phyloP scores from a whole-genome alignment of 1,284 basidiomycete species.

The Cryptococcus amylolentus region DNA sequence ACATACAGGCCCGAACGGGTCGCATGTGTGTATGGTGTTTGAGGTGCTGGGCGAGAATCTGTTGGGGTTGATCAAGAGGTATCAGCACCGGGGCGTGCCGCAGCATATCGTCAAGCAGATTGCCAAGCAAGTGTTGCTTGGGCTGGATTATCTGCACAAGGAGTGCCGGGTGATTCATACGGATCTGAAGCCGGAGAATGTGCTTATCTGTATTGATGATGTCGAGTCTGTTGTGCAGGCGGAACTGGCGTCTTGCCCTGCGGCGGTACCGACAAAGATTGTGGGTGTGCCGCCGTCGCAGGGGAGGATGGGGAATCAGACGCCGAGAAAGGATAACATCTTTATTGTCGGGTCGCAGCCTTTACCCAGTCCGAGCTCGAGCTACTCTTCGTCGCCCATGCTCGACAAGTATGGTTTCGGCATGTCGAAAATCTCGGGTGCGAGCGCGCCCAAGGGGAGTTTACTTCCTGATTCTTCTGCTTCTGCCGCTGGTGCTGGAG shows the following conservation, averaged over 20 bases:
- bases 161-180: constrained; percentile 95
- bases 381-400: constrained; percentile 70
- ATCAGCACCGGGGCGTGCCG: constrained; percentile 81
- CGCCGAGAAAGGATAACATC: constrained; percentile 77
- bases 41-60: constrained; percentile 98
- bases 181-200: constrained; percentile 97
- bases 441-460: constrained; percentile 18
- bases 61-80: constrained; percentile 93
- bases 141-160: constrained; percentile 95
- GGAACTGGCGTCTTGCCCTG: constrained; percentile 64
- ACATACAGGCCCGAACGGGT: constrained; percentile 93
- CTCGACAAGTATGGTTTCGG: constrained; percentile 88
- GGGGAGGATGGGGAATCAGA: constrained; percentile 95
- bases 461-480: constrained; percentile 9
- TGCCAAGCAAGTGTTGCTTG: constrained; percentile 91
- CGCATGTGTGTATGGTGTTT: constrained; percentile 99
- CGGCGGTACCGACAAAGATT: constrained; percentile 67
- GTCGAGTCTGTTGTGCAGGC: constrained; percentile 89
- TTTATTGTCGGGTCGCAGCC: constrained; percentile 95
- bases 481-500: neutral
- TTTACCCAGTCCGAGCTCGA: constrained; percentile 71
- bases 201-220: constrained; percentile 94
- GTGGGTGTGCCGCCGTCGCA: constrained; percentile 94
- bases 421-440: constrained; percentile 66
- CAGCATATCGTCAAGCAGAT: constrained; percentile 93